Conservation (phyloP, 2,329 filamentous ascomycete species). For the Nothophoma quercina region DNA sequence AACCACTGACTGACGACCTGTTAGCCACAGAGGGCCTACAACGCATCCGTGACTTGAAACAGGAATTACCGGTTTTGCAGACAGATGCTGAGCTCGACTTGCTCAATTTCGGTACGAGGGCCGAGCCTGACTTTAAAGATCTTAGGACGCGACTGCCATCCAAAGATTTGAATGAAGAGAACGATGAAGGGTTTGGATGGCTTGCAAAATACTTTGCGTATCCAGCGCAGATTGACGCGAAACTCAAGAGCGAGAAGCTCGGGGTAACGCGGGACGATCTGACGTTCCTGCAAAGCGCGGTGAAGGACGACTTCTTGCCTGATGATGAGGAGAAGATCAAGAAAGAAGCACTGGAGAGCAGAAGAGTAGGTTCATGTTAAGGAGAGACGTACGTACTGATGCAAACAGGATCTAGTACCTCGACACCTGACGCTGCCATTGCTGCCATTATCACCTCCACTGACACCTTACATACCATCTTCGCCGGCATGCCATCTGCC, state of each 20-base stretch:
- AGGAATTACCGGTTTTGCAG: slow-evolving; percentile 57
- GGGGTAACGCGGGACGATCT: slow-evolving; percentile 46
- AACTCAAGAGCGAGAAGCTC: slow-evolving; percentile 48
- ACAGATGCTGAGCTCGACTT: slow-evolving; percentile 57
- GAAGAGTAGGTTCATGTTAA: slow-evolving; percentile 30
- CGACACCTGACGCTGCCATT: slow-evolving; percentile 56
- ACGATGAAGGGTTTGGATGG: slow-evolving; percentile 55
- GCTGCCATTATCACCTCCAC: slow-evolving; percentile 53
- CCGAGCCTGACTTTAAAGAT: slow-evolving; percentile 36
- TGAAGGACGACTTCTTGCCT: slow-evolving; percentile 30
- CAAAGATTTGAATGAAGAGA: slow-evolving; percentile 48
- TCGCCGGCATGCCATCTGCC: slow-evolving; percentile 49
- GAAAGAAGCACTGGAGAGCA: slow-evolving; percentile 21
- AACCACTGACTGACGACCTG: not conserved
- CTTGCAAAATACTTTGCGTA: slow-evolving; percentile 45
- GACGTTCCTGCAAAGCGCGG: slow-evolving; percentile 46
- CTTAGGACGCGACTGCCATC: slow-evolving; percentile 40
- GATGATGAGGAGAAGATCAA: slow-evolving; percentile 33
- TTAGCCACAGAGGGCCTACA: slow-evolving; percentile 18
- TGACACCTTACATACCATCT: slow-evolving; percentile 50
- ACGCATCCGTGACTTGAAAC: slow-evolving; percentile 44
- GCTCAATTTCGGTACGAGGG: slow-evolving; percentile 43
- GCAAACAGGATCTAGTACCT: not conserved
- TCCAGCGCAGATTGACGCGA: slow-evolving; percentile 30
- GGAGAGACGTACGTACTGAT: not conserved